These are phyloP conservation scores for Dichotomopilus funicola DNA, from an alignment of 2,329 filamentous ascomycete genomes.

Conservation along the genomic window DNA sequence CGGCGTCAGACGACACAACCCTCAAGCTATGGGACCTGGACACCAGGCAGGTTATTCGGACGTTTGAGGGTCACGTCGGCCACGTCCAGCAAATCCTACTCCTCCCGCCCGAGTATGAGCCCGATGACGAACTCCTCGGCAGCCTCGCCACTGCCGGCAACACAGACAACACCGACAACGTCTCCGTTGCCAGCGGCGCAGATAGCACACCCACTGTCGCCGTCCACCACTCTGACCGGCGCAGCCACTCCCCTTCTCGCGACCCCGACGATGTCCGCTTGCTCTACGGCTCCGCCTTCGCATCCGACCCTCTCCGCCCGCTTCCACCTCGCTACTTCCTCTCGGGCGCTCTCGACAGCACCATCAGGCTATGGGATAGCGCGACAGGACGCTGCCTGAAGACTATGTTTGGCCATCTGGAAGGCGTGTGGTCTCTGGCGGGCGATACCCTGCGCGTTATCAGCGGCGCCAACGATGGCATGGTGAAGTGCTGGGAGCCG, in stretches of 20 bases:
- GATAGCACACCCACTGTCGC: conserved; percentile 31
- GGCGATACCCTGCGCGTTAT: conserved; percentile 85
- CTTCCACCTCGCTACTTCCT: conserved; percentile 86
- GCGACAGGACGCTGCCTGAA: conserved; percentile 73
- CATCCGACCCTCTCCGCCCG: conserved; percentile 54
- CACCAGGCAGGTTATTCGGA: conserved; percentile 67
- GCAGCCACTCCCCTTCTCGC: conserved; percentile 17
- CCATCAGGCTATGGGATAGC: conserved; percentile 88
- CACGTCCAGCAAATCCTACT: conserved; percentile 89
- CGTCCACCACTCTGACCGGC: conserved; percentile 18
- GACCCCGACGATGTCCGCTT: conserved; percentile 41
- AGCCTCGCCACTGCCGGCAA: conserved; percentile 32
- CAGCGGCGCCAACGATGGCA: conserved; percentile 84
- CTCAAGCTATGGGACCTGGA: conserved; percentile 92
- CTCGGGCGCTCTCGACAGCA: conserved; percentile 84
- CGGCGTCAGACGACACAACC: conserved; percentile 87
- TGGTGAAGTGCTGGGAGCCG: conserved; percentile 94
- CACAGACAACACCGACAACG: conserved; percentile 46
- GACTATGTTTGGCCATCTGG: conserved; percentile 93
- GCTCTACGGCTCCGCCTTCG: conserved; percentile 57
- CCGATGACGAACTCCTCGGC: conserved; percentile 57
- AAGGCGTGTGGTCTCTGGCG: conserved; percentile 89
- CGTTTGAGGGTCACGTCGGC: conserved; percentile 83
- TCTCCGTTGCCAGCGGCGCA: conserved; percentile 44
- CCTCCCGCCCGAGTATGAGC: conserved; percentile 81